Evolutionary conservation across 2,329 filamentous ascomycete species (phyloP), one percentile per base, ranked within the genome.

Genomic region (Meredithiella fracta): DNA sequence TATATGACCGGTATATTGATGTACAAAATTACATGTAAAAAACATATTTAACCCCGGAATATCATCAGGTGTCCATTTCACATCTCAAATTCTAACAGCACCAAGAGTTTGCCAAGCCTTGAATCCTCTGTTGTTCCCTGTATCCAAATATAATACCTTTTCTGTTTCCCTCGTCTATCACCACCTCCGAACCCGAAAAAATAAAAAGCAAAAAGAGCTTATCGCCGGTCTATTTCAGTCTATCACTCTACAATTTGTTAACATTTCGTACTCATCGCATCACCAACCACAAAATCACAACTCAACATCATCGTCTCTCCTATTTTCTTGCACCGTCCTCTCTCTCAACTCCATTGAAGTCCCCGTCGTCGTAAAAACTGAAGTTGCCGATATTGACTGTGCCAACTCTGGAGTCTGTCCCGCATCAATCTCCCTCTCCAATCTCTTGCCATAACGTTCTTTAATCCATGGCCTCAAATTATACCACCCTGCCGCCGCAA

Each of bases 401-500:
- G n/a, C 67, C 61, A 22, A 77, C 26, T 1, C 53, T 60, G 23
- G 59, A 25, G 17, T 29, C 15, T 8, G n/a, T n/a, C 2, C 17
- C 23, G 3, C 8, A 31, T 25, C 7, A 17, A 26, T 52, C 50
- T 2, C 51, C 47, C 49, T 37, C 20, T 50, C 38, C 31, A 26
- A 4, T 20, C 20, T 52, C 47, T 11, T 26, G 26, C 60, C 60
- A 38, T 68, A 57, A 60, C 66, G 71, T 54, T 66, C 64, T 57
- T 65, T 65, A 0, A 77, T 59, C 78, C 78, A 82, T 1, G 82
- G 80, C 11, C 72, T 55, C 2, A 85, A 64, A 60, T 84, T 83
- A 62, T 79, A 84, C 59, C 81, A 81, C 1, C 73, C 78, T 0
- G 82, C 82, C 58, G 76, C 81, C 0, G 75, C 74, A 65, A 85